Evolutionary conservation across 208 protist genomes (phyloP), one percentile per base, ranked within the genome.

Genomic region (Trypanosoma mega): DNA sequence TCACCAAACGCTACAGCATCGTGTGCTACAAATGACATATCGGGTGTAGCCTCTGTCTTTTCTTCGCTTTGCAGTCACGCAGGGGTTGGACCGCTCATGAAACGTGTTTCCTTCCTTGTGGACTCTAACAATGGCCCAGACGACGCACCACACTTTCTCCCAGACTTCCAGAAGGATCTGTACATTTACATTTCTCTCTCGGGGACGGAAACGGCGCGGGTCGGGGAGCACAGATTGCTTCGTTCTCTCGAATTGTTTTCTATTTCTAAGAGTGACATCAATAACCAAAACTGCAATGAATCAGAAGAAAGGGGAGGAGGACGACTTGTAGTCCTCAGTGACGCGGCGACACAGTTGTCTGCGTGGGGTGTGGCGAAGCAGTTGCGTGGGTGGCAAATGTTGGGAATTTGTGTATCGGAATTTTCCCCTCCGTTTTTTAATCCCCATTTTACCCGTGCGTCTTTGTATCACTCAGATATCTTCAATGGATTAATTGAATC

Each of bases 401-500:
- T 76, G 23, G 49, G 39, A 26, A 68, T 52, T 46, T 72, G 64
- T 46, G 65, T 76, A 0, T 49, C 72, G 43, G 61, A 56, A 11
- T 68, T 87, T 34, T 66, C 70, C 16, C 81, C 85, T 44, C 82
- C 86, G 4, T 74, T 77, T 7, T 51, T 78, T 16, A 69, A 90
- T 62, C 79, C 74, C 31, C 66, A 74, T 2, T 39, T 80, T 9
- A 69, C 82, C 4, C 45, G 53, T 11, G 60, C 64, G 0, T 34
- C 48, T 33, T 60, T 82, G 18, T 30, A 51, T 30, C 48, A 41
- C 5, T 49, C 47, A 24, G 12, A 66, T 52, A 23, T 26, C 56
- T 20, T 71, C 16, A 20, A 62, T 43, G 76, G 72, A 18, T 49
- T 63, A 33, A 58, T 92, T 31, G 68, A 74, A 3, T 61, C 46